These are phyloP conservation scores for Malassezia caprae DNA, from an alignment of 1,284 basidiomycete genomes.

Conservation along the genomic window DNA sequence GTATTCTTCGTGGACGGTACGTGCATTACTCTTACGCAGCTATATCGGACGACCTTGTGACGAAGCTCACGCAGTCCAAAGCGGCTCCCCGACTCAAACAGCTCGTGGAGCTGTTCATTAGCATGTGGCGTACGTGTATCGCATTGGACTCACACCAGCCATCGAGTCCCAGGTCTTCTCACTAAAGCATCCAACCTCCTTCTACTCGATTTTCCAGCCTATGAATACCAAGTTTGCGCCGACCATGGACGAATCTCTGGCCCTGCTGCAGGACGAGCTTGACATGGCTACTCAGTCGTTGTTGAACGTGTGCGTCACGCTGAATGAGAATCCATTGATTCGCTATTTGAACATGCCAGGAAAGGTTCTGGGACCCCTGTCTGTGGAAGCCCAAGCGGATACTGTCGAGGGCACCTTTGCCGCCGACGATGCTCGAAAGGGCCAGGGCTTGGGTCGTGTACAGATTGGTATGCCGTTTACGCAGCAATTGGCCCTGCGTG, in stretches of 20 bases:
- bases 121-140: constrained; percentile 31
- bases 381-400: constrained; percentile 6
- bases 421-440: background rate
- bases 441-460: background rate
- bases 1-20: constrained; percentile 75
- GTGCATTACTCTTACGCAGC: background rate
- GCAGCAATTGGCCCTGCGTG: constrained; percentile 38
- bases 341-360: constrained; percentile 82
- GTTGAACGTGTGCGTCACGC: constrained; percentile 70
- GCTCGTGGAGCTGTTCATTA: constrained; percentile 44
- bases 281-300: constrained; percentile 37
- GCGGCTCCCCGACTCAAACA: constrained; percentile 41
- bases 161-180: constrained; percentile 37
- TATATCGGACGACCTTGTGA: constrained; percentile 37
- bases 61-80: constrained; percentile 36
- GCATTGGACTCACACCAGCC: background rate
- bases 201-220: constrained; percentile 27
- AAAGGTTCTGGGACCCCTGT: constrained; percentile 65
- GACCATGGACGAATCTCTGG: constrained; percentile 29
- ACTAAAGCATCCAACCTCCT: constrained; percentile 34
- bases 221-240: constrained; percentile 52
- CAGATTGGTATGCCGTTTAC: constrained; percentile 30
- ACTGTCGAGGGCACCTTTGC: constrained; percentile 9
- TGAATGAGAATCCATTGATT: constrained; percentile 88
- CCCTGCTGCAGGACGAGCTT: constrained; percentile 38